These are phyloP conservation scores for Citrullus colocynthis DNA, from an alignment of 306 rosid species.

Conservation along the genomic window DNA sequence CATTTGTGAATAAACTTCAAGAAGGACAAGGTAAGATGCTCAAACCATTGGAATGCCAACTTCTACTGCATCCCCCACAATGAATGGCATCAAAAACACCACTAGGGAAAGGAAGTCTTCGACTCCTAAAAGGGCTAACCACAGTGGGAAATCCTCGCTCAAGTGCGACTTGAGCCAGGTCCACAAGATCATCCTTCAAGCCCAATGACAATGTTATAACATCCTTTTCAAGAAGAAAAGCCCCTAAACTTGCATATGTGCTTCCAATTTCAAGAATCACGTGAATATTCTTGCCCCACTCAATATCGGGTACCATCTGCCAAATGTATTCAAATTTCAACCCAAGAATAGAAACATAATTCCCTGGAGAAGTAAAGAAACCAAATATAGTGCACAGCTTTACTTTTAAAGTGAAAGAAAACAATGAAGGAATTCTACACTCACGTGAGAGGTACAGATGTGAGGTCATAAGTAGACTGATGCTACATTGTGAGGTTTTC, in stretches of 20 bases:
- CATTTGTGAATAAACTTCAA: not conserved
- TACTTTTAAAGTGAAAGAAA: not conserved
- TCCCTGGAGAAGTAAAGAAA: not conserved
- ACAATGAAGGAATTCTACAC: not conserved
- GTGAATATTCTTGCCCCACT: conserved; percentile 92
- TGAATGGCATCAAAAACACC: conserved; percentile 75
- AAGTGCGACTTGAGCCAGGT: conserved; percentile 76
- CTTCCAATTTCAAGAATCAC: conserved; percentile 73
- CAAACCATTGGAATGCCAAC: conserved; percentile 83
- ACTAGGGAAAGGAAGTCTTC: conserved; percentile 93
- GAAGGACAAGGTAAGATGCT: not conserved
- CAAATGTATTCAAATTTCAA: conserved; percentile 12
- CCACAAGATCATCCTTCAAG: conserved; percentile 79
- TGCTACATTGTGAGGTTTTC: not conserved
- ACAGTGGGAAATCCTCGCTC: conserved; percentile 83
- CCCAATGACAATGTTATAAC: conserved; percentile 73
- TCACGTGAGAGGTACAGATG: not conserved
- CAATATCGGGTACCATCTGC: conserved; percentile 97
- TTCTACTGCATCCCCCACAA: conserved; percentile 60
- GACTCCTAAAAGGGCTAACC: conserved; percentile 55
- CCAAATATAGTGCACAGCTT: not conserved
- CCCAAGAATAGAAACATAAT: not conserved
- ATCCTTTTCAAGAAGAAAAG: conserved; percentile 63
- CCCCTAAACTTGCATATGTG: conserved; percentile 62
- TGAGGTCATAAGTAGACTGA: not conserved